Evolutionary conservation across 306 rosid genomes (phyloP), one percentile per base, ranked within the genome.

Genomic region (Albizia julibrissin): DNA sequence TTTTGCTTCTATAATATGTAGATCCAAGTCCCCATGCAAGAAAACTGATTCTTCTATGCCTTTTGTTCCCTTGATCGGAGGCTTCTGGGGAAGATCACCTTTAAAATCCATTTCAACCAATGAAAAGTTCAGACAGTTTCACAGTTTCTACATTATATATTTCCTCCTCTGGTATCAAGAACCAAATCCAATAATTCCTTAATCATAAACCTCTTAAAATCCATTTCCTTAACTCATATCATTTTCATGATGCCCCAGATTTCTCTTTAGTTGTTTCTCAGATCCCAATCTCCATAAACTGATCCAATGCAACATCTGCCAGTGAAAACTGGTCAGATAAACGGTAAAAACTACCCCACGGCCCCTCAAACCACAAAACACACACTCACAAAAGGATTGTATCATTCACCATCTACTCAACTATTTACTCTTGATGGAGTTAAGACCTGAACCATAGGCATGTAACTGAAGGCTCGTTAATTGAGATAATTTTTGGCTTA

Each of bases 1-100:
- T 69, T 90, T 92, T 14, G 93, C 97, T 89, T 90, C 97, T 76
- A 92, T 68, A 77, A 92, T 89, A 73, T 88, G 83, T 26, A 90
- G 47, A 78, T 92, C 92, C 73, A 87, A 82, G 26, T 92, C 94
- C 6, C 97, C 94, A 79, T 90, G 97, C 77, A 92, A 82, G 83
- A 87, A 85, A 75, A 85, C 69, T 19, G 62, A 21, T 43, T 85
- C 93, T 52, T 78, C 79, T 3, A 2, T 61, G 56, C 56, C 10
- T 37, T 70, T 80, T n/a, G 12, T 22, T 31, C 73, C 83, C 77
- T 43, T 80, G 8, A 44, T 3, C 54, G 47, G 83, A 77, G 15
- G 3, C 44, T 14, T 72, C 0, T 8, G 69, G 75, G 6, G 15
- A 80, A 8, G 27, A n/a, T 61, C 77, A 78, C 66, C 52, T 16